Conservation (phyloP, 1,139 yeast genomes). For the Kodamaea fungicola region DNA sequence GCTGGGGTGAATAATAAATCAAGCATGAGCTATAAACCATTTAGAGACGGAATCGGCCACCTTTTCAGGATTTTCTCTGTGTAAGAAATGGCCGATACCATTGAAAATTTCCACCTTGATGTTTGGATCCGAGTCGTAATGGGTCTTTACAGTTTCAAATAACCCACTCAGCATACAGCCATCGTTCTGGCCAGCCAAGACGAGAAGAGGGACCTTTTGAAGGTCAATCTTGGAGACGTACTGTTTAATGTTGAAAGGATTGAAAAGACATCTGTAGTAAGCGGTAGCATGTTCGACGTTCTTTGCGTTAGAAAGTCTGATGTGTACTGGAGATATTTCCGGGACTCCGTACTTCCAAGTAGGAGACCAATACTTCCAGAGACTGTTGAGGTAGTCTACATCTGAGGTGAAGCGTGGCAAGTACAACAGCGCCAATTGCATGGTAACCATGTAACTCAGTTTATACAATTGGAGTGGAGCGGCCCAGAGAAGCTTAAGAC, state of each 20-base stretch:
- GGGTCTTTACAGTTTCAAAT: constrained; percentile 23
- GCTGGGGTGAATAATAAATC: too few relatives aligned
- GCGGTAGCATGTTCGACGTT: constrained; percentile 41
- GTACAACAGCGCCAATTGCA: constrained; percentile 34
- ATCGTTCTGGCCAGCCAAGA: constrained; percentile 37
- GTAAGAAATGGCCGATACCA: constrained; percentile 41
- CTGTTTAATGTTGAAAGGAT: constrained; percentile 21
- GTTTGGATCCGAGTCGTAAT: constrained; percentile 18
- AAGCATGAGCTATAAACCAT: constrained; percentile 10
- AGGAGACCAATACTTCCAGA: constrained; percentile 46
- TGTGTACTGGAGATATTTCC: constrained; percentile 29
- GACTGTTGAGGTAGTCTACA: constrained; percentile 26
- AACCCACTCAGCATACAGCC: constrained; percentile 37
- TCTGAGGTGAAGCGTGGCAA: constrained; percentile 16
- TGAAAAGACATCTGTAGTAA: constrained; percentile 36
- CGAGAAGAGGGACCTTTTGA: constrained; percentile 36
- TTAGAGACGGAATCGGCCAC: constrained; percentile 26
- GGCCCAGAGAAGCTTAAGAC: constrained; percentile 26
- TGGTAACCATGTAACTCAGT: constrained; percentile 40
- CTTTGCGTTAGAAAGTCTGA: constrained; percentile 23
- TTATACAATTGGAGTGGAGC: constrained; percentile 35
- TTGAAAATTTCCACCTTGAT: constrained; percentile 29
- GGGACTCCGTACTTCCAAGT: constrained; percentile 27
- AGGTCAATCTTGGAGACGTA: constrained; percentile 32
- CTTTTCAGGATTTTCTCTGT: constrained; percentile 35